Percentiles rank a stretch among this genome's conserved stretches.
These are phyloP conservation scores for Aegle marmelos DNA, from an alignment of 345 rosid species.

Conservation along the genomic window DNA sequence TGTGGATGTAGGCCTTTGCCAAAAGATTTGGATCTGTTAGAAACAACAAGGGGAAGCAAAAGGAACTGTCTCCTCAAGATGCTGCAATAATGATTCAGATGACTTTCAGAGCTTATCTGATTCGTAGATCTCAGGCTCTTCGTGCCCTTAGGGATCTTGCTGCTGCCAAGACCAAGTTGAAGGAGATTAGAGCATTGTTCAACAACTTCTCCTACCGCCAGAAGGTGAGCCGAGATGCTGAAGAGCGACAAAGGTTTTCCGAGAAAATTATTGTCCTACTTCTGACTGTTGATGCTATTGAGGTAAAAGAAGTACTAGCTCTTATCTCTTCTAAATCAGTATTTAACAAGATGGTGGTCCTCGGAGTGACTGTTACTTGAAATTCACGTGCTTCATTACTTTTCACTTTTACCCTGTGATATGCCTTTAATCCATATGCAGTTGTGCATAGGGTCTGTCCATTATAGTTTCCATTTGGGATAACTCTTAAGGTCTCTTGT, in stretches of 20 bases:
- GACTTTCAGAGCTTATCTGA: constrained; percentile 73
- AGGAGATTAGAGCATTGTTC: constrained; percentile 77
- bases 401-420: not conserved
- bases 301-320: constrained; percentile 44
- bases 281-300: constrained; percentile 89
- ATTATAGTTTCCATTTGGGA: not conserved
- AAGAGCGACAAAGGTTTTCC: constrained; percentile 76
- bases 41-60: constrained; percentile 65
- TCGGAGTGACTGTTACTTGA: not conserved
- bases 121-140: constrained; percentile 71
- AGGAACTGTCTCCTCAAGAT: constrained; percentile 70
- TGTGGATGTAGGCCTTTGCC: constrained; percentile 60
- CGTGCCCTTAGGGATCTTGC: constrained; percentile 95
- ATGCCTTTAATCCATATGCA: not conserved
- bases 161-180: constrained; percentile 80
- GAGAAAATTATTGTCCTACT: constrained; percentile 91
- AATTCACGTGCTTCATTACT: not conserved
- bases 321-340: not conserved
- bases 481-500: not conserved
- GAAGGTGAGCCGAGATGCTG: constrained; percentile 65
- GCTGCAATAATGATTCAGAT: constrained; percentile 86
- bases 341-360: not conserved
- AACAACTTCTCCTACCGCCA: constrained; percentile 82
- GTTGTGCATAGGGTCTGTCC: not conserved
- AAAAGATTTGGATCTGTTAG: constrained; percentile 58